Base-by-base conservation (phyloP, 163 green algal species). In the Volvox carteri region DNA sequence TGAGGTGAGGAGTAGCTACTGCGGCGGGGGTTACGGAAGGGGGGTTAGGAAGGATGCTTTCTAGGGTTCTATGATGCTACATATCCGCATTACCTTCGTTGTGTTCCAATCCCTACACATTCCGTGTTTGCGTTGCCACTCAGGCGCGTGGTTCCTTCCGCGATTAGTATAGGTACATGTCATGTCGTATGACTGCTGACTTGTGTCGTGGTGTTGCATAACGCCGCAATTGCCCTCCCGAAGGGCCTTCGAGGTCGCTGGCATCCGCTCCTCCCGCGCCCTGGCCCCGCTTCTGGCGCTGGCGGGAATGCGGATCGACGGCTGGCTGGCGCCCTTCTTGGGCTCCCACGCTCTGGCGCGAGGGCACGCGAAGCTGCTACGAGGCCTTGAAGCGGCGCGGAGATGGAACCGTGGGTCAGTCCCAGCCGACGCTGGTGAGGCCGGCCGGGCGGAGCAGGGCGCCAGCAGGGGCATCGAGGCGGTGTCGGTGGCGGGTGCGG, bases 271-370 rank as follows among this genome's bases (percentile, higher is more conserved):
- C n/a, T 19, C 52, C 9, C 76, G 85, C 14, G 77, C 86, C 28
- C 46, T 88, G 42, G 83, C 86, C 0, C 91, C 91, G 1, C 86
- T 84, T 56, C 81, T 94, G 16, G 90, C 89, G 2, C 83, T 93
- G 21, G 37, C 73, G 0, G 90, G 85, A 52, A 92, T 94, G 83
- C 86, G 86, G 12, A n/a, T 91, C 18, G 88, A 91, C 60, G 35
- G 42, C 23, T 85, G 39, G 50, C 30, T 89, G 84, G 52, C 37
- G 11, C 67, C 54, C 28, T 7, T 56, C 39, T 4, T 56, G 18
- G 77, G 83, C 16, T 65, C 42, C 12, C 62, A 67, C 35, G 50
- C 81, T 1, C 60, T 62, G 0, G 68, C 80, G 5, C 39, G 52
- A 9, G 25, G 21, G 35, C 39, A 52, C 8, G 14, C 18, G 6